Evolutionary conservation across 73 alveolate genomes (phyloP).

Genomic region (Uronychia binucleata): DNA sequence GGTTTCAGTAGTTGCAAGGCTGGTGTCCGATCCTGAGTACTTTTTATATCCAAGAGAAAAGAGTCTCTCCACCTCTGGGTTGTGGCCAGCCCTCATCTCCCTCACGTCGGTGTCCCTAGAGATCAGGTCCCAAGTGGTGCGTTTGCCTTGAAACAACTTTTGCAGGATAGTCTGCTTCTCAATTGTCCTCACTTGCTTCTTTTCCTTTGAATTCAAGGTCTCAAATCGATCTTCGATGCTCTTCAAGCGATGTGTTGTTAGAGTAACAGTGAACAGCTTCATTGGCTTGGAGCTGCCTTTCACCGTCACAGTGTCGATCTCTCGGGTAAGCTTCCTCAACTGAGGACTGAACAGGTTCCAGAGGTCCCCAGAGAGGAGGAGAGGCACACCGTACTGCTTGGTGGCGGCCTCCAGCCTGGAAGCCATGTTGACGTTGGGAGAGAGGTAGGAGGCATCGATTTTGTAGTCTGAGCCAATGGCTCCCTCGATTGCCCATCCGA

Average conservation of each 20-base stretch:
- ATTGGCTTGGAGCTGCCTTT: conserved; percentile 87
- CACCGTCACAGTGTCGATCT: conserved; percentile 87
- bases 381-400: conserved; percentile 66
- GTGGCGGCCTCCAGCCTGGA: conserved; percentile 80
- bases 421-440: conserved; percentile 91
- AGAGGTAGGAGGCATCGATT: conserved; percentile 95
- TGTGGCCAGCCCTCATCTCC: conserved; percentile 25
- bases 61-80: conserved; percentile 9
- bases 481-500: conserved; percentile 97
- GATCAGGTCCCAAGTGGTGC: conserved; percentile 33
- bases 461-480: conserved; percentile 96
- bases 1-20: too few species aligned
- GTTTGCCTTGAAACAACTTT: neutral
- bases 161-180: conserved; percentile 14
- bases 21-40: too few species aligned
- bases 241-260: conserved; percentile 54
- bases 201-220: neutral
- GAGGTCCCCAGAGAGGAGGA: conserved; percentile 55
- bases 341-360: conserved; percentile 43
- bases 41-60: conserved; percentile 32
- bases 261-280: conserved; percentile 79
- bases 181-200: conserved; percentile 14
- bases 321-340: conserved; percentile 54
- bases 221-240: conserved; percentile 13
- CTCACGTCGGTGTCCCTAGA: conserved; percentile 32